Percentiles rank a stretch among this genome's conserved stretches.
Conservation (phyloP, 2,329 filamentous ascomycete genomes). For the Fusarium denticulatum region DNA sequence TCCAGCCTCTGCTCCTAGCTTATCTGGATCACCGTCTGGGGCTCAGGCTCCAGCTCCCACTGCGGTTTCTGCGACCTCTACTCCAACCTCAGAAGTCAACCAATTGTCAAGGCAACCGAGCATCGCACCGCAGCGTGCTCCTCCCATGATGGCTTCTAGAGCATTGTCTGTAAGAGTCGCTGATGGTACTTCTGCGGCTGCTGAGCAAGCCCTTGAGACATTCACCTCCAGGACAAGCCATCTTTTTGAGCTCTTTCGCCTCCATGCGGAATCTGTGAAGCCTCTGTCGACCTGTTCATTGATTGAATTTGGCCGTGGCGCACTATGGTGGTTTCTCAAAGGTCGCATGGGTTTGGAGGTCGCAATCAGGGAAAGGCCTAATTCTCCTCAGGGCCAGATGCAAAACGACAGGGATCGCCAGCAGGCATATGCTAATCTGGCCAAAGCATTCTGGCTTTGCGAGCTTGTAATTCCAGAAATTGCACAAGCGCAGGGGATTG, state of each 20-base stretch:
- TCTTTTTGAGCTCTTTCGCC: slow-evolving; percentile 77
- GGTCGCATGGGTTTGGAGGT: slow-evolving; percentile 80
- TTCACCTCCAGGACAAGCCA: slow-evolving; percentile 78
- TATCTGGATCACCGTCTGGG: slow-evolving; percentile 1
- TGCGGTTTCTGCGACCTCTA: slow-evolving; percentile 2
- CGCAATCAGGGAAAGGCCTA: slow-evolving; percentile 72
- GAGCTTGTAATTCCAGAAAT: slow-evolving; percentile 64
- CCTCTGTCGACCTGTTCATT: slow-evolving; percentile 71
- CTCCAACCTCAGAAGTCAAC: slow-evolving; percentile 26
- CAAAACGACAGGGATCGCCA: slow-evolving; percentile 67
- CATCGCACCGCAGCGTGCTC: slow-evolving; percentile 41
- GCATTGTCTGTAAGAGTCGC: slow-evolving; percentile 53
- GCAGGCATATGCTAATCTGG: slow-evolving; percentile 86
- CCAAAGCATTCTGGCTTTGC: slow-evolving; percentile 86
- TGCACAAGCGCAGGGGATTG: slow-evolving; percentile 53
- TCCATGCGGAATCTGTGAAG: slow-evolving; percentile 79
- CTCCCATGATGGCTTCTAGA: slow-evolving; percentile 43
- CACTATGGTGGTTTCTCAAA: slow-evolving; percentile 89
- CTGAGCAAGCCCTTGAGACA: slow-evolving; percentile 72
- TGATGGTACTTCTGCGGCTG: slow-evolving; percentile 56
- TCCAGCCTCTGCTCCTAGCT: slow-evolving; percentile 1
- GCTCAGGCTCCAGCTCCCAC: neutral
- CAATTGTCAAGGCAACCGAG: slow-evolving; percentile 39
- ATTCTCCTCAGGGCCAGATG: slow-evolving; percentile 60
- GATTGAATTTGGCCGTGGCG: slow-evolving; percentile 75